phyloP scores from a whole-genome alignment of 768 basidiomycete genomes.

The Hericium alpestre region DNA sequence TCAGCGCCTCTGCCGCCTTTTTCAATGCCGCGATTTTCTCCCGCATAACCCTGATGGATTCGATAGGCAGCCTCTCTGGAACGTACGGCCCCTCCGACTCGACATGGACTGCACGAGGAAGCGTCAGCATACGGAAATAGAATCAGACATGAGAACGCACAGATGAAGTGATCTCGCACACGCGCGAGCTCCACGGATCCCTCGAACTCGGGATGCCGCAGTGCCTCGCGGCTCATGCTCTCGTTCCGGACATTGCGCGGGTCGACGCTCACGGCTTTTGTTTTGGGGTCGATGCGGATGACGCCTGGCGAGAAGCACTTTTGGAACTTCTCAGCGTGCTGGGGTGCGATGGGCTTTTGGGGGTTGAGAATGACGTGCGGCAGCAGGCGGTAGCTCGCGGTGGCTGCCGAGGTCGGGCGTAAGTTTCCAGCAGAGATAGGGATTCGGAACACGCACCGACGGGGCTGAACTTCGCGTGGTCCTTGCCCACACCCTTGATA shows the following conservation, averaged over 20 bases:
- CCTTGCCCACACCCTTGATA: slow-evolving; percentile 84
- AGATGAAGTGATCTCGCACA: slow-evolving; percentile 87
- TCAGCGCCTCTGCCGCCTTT: slow-evolving; percentile 47
- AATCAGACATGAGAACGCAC: slow-evolving; percentile 33
- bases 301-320: slow-evolving; percentile 83
- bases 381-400: slow-evolving; percentile 88
- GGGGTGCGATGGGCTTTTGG: slow-evolving; percentile 61
- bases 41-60: slow-evolving; percentile 74
- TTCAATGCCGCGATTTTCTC: slow-evolving; percentile 59
- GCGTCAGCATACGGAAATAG: neutral
- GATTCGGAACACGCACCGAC: slow-evolving; percentile 49
- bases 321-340: slow-evolving; percentile 73
- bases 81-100: slow-evolving; percentile 87
- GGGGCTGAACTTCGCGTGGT: slow-evolving; percentile 94
- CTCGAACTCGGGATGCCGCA: slow-evolving; percentile 84
- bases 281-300: slow-evolving; percentile 48
- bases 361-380: slow-evolving; percentile 70
- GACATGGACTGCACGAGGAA: slow-evolving; percentile 52
- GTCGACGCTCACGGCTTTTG: slow-evolving; percentile 54
- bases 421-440: neutral
- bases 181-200: slow-evolving; percentile 75
- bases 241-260: slow-evolving; percentile 65
- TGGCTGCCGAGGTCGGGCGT: slow-evolving; percentile 40
- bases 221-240: slow-evolving; percentile 83
- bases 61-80: slow-evolving; percentile 73